A percentile compares a stretch with the other conserved stretches of the same genome.
These are phyloP conservation scores for Penicillium daleae DNA, from an alignment of 495 filamentous ascomycete species.

Conservation along the genomic window DNA sequence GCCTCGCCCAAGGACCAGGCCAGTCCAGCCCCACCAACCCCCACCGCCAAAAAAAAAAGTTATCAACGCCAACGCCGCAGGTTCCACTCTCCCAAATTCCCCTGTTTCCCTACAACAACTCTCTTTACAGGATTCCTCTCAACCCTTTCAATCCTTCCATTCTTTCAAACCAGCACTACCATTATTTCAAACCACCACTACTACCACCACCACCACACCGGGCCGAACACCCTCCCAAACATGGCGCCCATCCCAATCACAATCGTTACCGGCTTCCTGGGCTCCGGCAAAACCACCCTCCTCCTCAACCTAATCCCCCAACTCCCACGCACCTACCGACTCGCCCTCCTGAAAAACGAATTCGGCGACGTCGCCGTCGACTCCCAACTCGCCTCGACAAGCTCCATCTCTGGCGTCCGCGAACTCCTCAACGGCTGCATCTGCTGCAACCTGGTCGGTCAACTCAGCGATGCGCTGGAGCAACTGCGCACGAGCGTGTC, in stretches of 20 bases:
- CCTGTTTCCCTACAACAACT: background rate
- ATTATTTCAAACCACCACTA: no score
- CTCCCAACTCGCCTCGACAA: constrained; percentile 80
- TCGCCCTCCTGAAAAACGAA: constrained; percentile 98
- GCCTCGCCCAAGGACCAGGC: background rate
- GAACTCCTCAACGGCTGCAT: constrained; percentile 97
- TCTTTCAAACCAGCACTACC: no score
- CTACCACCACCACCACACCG: background rate
- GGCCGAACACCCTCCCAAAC: constrained; percentile 2
- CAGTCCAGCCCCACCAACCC: background rate
- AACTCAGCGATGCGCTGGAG: constrained; percentile 76
- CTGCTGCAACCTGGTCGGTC: constrained; percentile 96
- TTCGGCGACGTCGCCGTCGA: constrained; percentile 95
- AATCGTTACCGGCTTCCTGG: constrained; percentile 93
- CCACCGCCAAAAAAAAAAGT: constrained; percentile 4
- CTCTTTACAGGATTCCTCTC: background rate
- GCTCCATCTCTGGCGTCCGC: constrained; percentile 83
- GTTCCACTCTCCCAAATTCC: background rate
- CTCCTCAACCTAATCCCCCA: constrained; percentile 89
- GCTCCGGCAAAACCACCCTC: constrained; percentile 91
- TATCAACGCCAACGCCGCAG: constrained; percentile 1
- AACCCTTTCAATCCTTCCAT: background rate
- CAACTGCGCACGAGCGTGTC: constrained; percentile 62
- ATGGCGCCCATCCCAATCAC: constrained; percentile 84
- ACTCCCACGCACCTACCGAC: constrained; percentile 73